Base-by-base conservation (phyloP, 768 basidiomycete species). In the Mycena metata region DNA sequence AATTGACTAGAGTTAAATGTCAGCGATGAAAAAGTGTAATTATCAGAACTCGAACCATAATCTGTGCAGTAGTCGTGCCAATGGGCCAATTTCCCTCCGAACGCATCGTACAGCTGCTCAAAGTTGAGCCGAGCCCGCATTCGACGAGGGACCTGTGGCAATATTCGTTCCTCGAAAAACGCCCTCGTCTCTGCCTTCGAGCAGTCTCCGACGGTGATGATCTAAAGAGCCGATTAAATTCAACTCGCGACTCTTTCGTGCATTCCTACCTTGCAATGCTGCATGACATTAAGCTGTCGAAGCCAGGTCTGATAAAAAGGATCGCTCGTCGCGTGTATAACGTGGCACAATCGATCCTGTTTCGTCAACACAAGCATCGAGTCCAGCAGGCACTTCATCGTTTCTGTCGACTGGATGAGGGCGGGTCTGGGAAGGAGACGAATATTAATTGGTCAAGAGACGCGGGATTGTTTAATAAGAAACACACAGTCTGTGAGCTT, bases 301-400 rank as follows among this genome's bases (percentile, higher is more conserved):
- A 95, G 82, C 92, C 91, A 93, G 15, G 90, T 92, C 72, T 93
- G 93, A 74, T 94, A 95, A 78, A 94, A 94, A 0, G 93, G 92
- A 71, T 95, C 92, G 72, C 91, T 93, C 6, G 92, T 92, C 7
- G 91, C 91, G 70, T 94, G 92, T 57, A 94, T 89, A 73, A 94
- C 90, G 74, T 94, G 92, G 73, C 91, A 92, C 16, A 95, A 78
- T n/a, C 91, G 83, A 74, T 95, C 94, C 77, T 95, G 94, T 80
- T 95, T 95, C 36, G 94, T 94, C 61, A 95, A 81, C 16, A 95
- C 94, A 21, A 95, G 87, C 88, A 94, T 92, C 15, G 93, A 91
- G 74, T 95, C 94, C 39, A 96, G 84, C 17, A 96, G 79, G 69
- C 89, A 90, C 76, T 94, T 95, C 91, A 96, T 93, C 4, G 93